phyloP scores from a whole-genome alignment of 2,329 filamentous ascomycete genomes.

The Hymenoscyphus albidus region DNA sequence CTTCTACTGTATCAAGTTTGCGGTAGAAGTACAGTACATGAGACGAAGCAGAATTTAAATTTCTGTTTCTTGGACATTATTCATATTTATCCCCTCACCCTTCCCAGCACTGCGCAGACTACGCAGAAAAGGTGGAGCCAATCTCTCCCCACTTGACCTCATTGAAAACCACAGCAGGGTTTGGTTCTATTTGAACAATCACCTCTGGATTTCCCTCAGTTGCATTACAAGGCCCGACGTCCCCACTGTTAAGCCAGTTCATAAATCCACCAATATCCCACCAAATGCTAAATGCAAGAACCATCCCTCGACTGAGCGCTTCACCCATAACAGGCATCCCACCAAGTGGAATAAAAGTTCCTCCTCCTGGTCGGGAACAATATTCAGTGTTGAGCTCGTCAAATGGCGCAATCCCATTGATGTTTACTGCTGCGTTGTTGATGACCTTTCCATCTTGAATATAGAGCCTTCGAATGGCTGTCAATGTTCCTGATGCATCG shows the following conservation, averaged over 20 bases:
- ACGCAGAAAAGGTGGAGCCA: slow-evolving; percentile 42
- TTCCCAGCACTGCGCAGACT: neutral
- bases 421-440: slow-evolving; percentile 44
- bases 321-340: slow-evolving; percentile 52
- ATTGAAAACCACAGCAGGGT: slow-evolving; percentile 50
- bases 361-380: slow-evolving; percentile 51
- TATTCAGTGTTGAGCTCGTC: slow-evolving; percentile 52
- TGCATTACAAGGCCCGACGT: slow-evolving; percentile 50
- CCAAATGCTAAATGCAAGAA: slow-evolving; percentile 53
- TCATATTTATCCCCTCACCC: neutral
- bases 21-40: too few relatives aligned
- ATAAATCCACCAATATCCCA: slow-evolving; percentile 50
- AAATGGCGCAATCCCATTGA: slow-evolving; percentile 41
- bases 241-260: slow-evolving; percentile 53
- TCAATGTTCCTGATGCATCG: slow-evolving; percentile 45
- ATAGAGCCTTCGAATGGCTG: slow-evolving; percentile 52
- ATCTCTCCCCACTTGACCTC: slow-evolving; percentile 60
- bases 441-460: slow-evolving; percentile 52
- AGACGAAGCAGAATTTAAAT: neutral
- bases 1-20: too few relatives aligned
- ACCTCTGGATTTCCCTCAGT: slow-evolving; percentile 49
- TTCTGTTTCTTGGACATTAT: neutral
- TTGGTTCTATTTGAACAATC: slow-evolving; percentile 45
- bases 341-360: slow-evolving; percentile 50
- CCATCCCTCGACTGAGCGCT: slow-evolving; percentile 52